Evolutionary conservation across 768 basidiomycete genomes (phyloP), one percentile per base, ranked within the genome.

Genomic region (Suillus fuscotomentosus): DNA sequence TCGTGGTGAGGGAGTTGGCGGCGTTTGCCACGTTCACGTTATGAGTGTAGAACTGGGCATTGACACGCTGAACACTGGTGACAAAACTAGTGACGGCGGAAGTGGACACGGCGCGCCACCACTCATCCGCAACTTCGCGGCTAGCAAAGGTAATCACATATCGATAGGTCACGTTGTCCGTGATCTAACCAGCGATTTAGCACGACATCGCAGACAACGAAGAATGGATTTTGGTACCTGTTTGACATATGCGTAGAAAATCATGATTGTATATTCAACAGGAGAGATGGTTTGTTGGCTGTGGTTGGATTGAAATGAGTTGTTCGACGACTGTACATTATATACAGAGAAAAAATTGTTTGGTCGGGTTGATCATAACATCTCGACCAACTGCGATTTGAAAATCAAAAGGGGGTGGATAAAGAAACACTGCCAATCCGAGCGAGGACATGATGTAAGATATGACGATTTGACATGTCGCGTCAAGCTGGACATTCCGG

Each of bases 61-160:
- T 22, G 45, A 47, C 11, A n/a, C 45, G 45, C 45, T 5, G 20
- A 22, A 47, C 10, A 22, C 45, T 47, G 3, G n/a, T 9, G 0
- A 9, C 3, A n/a, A n/a, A 47, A 9, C 5, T 47, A 10, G 8
- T 9, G 45, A 10, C 45, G 11, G 9, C 4, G 36, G 36, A 38
- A 22, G 70, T 43, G 42, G 42, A 66, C 27, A 75, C 60, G 38
- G 66, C 50, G 10, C 73, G 63, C 70, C 67, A 74, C 71, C 73
- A 74, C 15, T 70, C 66, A 57, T 74, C 73, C 34, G 73, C 73
- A 13, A 69, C 63, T 24, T 63, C 69, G 39, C 68, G 62, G 11
- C 61, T 63, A 5, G 61, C 62, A 43, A 75, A 75, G n/a, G 64
- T 66, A 54, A 70, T 66, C 15, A 73, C 15, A 61, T 67, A 71